phyloP scores from a whole-genome alignment of 305 asterid genomes.

The Fraxinus latifolia region DNA sequence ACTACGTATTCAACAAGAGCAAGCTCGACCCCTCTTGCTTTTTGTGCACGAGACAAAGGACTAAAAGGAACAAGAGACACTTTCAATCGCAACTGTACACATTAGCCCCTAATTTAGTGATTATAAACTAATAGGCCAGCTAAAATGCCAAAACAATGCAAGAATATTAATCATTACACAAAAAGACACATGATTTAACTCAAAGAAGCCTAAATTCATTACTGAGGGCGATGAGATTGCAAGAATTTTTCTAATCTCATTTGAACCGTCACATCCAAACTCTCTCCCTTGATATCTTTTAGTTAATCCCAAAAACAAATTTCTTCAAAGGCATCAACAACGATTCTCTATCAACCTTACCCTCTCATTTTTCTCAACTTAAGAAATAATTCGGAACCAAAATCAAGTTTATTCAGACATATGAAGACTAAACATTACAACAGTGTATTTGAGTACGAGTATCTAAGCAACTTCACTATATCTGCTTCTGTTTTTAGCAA shows the following conservation, averaged over 20 bases:
- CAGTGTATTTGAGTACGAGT: not conserved
- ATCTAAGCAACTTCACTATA: not conserved
- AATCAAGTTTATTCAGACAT: not conserved
- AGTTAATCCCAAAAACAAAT: not conserved
- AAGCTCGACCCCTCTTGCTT: not conserved
- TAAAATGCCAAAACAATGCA: no score
- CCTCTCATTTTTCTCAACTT: not conserved
- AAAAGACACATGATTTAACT: not conserved
- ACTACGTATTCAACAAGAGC: not conserved
- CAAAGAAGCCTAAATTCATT: not conserved
- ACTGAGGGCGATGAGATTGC: not conserved
- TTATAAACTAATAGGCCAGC: no score
- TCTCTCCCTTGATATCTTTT: not conserved
- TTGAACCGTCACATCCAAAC: not conserved
- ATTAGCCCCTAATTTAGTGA: no score
- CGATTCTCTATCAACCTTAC: not conserved
- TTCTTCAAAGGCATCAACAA: not conserved
- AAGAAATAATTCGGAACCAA: not conserved
- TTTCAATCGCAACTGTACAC: not conserved
- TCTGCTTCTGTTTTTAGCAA: not conserved
- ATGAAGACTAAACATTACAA: not conserved
- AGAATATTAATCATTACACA: not conserved
- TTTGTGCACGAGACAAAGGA: not conserved
- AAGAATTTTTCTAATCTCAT: no score
- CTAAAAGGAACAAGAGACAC: not conserved